phyloP scores from a whole-genome alignment of 2,329 filamentous ascomycete species.

The Curvularia sp. region DNA sequence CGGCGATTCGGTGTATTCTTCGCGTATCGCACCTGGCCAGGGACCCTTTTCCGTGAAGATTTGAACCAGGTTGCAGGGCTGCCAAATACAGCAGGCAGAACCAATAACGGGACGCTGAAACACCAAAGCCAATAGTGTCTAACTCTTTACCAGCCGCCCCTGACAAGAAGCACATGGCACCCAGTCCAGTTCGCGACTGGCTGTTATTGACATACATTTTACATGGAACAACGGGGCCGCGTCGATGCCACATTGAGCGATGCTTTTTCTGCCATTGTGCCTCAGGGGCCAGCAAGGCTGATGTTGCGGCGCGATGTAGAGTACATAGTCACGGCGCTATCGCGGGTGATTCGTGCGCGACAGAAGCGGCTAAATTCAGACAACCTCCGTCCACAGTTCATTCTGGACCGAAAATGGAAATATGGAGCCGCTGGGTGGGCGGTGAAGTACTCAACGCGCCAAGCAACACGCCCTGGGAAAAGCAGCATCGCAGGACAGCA shows the following conservation, averaged over 20 bases:
- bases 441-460: neutral
- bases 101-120: conserved; percentile 18
- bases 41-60: conserved; percentile 10
- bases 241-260: neutral
- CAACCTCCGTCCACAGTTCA: neutral
- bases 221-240: neutral
- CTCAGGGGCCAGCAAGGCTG: conserved; percentile 9
- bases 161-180: conserved; percentile 4
- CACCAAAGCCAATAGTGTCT: conserved; percentile 5
- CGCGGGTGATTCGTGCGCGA: conserved; percentile 4
- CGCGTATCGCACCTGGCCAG: conserved; percentile 12
- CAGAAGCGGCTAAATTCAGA: conserved; percentile 7
- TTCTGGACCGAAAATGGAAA: neutral
- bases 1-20: conserved; percentile 1
- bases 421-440: neutral
- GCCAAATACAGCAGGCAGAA: neutral
- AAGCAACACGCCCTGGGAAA: conserved; percentile 2
- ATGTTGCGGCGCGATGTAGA: neutral
- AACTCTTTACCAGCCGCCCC: conserved; percentile 5
- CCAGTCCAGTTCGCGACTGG: conserved; percentile 8
- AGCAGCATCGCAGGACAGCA: neutral
- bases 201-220: neutral
- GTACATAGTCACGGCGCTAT: conserved; percentile 7
- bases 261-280: neutral
- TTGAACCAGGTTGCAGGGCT: conserved; percentile 8